Evolutionary conservation across 228 moss, liverwort and hornwort genomes (phyloP), one percentile per base, ranked within the genome.

Genomic region (Sphagnum magellanicum): DNA sequence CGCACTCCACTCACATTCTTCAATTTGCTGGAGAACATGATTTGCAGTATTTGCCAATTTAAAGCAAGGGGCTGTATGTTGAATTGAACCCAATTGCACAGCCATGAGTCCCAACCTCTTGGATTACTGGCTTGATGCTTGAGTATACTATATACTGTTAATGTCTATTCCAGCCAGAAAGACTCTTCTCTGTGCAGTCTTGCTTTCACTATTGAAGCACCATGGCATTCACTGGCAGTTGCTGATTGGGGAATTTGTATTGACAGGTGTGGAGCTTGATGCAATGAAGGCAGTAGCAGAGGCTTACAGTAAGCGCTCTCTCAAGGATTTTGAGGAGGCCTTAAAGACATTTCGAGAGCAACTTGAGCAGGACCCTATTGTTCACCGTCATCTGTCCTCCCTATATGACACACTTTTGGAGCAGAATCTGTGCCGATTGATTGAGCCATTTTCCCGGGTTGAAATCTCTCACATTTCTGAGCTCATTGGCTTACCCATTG

Each of bases 221-320:
- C 32, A 32, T 32, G 32, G 32, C 32, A 32, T 2, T 32, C 32
- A 32, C 32, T 32, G 32, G 1, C 32, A 32, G 32, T 32, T 32
- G 32, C 32, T 32, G 32, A 32, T 32, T 32, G 32, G 32, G 32
- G 32, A 32, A 32, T 2, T 32, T 32, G 53, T 15, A 63, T 48
- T 65, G 73, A 85, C 88, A 79, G 95, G 90, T 63, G 90, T 92
- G 77, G 92, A 96, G 77, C 83, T 96, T 63, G 95, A 96, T 60
- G 95, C 91, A 73, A 96, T 96, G 95, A 92, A 92, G 81, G 89
- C 91, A 63, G 91, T 96, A 65, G 95, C 95, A 64, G 92, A 89
- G 74, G 95, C 95, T 32, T 92, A 96, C 50, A 76, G 87, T 52
- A 96, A 96, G 74, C 78, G 95, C 14, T 96, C 95, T 9, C 85